Base-by-base conservation (phyloP, 176 grass and related monocot species). In the Oryza officinalis region DNA sequence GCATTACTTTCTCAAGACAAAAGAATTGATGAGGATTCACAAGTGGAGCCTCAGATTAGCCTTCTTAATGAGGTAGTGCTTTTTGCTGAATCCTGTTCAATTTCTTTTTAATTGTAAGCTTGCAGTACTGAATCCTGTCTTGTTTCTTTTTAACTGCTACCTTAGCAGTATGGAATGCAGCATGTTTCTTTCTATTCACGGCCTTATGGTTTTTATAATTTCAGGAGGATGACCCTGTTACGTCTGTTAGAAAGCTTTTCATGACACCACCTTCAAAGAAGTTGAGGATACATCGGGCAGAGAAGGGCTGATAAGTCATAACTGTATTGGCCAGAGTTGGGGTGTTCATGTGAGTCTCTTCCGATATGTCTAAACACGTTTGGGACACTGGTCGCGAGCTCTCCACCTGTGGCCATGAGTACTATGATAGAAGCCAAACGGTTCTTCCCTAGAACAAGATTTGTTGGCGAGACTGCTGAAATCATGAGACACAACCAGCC, bases 221-320 rank as follows among this genome's bases (percentile, higher is more conserved):
- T 63, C 87, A 99, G 97, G 71, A 78, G 3, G 89, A 99, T 18
- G 93, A 99, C 52, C 97, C 97, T 40, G 64, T 96, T 87, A 78
- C 84, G 64, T 96, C 97, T 44, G 91, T 99, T 75, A 87, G 93
- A 83, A 92, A 87, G 74, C 83, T 99, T 86, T 99, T 99, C 44
- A 90, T 86, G 85, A 64, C 89, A 27, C 79, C 89, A 27, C 78
- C 89, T 38, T 81, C 84, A 0, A 99, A 99, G 83, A 87, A 85
- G 59, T 78, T 59, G 71, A 94, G 86, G 75, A 57, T 73, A 65
- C 86, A 81, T 37, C 81, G 82, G 81, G 67, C 57, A 22, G 63
- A 86, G 31, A 82, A 74, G 84, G 75, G 63, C 80, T 90, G 68
- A 90, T 9, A 64, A 52, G 74, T 87, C 61, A 90, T 8, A 63